Base-by-base conservation (phyloP, 805 yeast species). In the Candida nanaspora region DNA sequence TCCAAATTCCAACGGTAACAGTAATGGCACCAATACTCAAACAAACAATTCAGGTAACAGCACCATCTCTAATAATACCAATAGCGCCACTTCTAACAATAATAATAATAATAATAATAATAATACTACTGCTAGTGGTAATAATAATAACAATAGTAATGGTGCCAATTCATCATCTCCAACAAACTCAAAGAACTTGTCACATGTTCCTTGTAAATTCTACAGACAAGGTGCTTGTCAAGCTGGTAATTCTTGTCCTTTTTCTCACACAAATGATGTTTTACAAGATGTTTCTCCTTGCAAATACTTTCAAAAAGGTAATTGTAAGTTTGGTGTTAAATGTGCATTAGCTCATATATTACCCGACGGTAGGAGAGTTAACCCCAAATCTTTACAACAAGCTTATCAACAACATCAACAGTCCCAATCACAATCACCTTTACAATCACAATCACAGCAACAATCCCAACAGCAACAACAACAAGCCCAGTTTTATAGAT, bases 191-290 rank as follows among this genome's bases (percentile, higher is more conserved):
- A 62, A 64, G 66, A 87, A 84, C 54, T 72, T 86, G 35, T 81
- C 94, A 36, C 98, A 91, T 61, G 98, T 91, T 25, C 98, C 98
- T 3, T 91, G 98, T 62, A 91, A 91, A 65, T 91, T 91, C 67
- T 91, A 71, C 61, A 71, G 77, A 43, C 96, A 89, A 59, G 97
- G 98, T 1, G 78, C 85, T 15, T 91, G 98, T 61, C 97, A 89
- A 61, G 98, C 98, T 1, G 98, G 98, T 11, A 70, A 68, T 39
- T 70, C 91, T 1, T 91, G 98, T 60, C 96, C 96, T 2, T 91
- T 91, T 57, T 80, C 93, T 27, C 98, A 91, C 59, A 71, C 82
- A 36, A 56, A 76, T 39, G 84, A 81, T 41, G 68, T 74, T 5
- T 57, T 70, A n/a, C 63, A 66, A 28, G 80, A 74, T 37, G 62